These are phyloP conservation scores for Cladochytrium replicatum DNA, from an alignment of 192 early-diverging fungal genomes.

Conservation along the genomic window DNA sequence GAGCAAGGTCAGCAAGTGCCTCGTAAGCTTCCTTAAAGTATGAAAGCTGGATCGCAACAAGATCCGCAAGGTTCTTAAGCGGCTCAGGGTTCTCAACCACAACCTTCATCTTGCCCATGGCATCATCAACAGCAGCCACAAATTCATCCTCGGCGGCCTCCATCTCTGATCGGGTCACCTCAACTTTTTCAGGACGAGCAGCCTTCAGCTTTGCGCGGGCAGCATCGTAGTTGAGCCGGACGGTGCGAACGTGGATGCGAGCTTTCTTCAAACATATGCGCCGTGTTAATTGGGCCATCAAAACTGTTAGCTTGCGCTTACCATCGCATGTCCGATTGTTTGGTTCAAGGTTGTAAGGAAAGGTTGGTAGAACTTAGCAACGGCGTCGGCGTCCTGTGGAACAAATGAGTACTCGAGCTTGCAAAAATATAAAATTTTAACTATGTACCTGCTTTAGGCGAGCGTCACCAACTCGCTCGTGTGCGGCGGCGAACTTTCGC, in stretches of 20 bases:
- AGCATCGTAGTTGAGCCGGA: constrained; percentile 78
- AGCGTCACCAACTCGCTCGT: constrained; percentile 76
- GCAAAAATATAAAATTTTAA: too few relatives aligned
- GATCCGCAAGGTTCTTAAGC: constrained; percentile 69
- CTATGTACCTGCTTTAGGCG: constrained; percentile 41
- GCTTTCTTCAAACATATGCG: constrained; percentile 43
- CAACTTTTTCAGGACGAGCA: constrained; percentile 58
- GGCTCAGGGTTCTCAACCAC: constrained; percentile 83
- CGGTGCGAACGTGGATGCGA: constrained; percentile 70
- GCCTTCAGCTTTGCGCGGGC: constrained; percentile 69
- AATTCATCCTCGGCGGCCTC: constrained; percentile 93
- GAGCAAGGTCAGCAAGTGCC: constrained; percentile 32
- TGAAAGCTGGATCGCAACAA: constrained; percentile 75
- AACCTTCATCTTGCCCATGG: constrained; percentile 86
- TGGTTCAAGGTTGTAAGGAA: constrained; percentile 59
- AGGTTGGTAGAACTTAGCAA: constrained; percentile 66
- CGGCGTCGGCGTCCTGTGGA: constrained; percentile 61
- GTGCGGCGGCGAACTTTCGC: constrained; percentile 72
- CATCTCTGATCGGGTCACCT: constrained; percentile 71
- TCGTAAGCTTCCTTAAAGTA: constrained; percentile 63
- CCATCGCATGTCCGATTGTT: constrained; percentile 66
- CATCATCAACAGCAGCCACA: constrained; percentile 90
- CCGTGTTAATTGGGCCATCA: not conserved
- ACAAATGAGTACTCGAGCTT: constrained; percentile 24
- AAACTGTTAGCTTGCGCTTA: too few relatives aligned